Evolutionary conservation across 2,329 filamentous ascomycete genomes (phyloP).

Genomic region (Phaeosphaeria sp.): DNA sequence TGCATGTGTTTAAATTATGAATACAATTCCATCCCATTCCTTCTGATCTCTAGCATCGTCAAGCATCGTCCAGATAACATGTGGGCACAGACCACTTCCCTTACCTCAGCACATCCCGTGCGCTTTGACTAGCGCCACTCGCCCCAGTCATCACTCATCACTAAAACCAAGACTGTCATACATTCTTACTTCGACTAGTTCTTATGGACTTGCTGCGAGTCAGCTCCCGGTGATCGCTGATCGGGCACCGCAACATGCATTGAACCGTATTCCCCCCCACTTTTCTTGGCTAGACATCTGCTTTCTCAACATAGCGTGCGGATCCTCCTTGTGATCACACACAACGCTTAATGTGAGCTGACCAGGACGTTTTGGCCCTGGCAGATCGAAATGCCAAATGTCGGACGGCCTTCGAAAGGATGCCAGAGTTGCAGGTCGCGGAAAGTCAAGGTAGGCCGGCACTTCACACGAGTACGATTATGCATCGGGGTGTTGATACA

Average conservation of each 20-base stretch:
- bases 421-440: conserved; percentile 33
- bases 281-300: neutral
- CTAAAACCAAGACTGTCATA: no score
- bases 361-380: neutral
- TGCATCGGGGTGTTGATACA: neutral
- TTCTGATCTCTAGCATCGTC: no score
- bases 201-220: neutral
- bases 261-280: neutral
- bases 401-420: conserved; percentile 32
- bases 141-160: neutral
- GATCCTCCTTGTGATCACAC: neutral
- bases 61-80: neutral
- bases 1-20: no score
- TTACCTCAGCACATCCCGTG: neutral
- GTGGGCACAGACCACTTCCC: neutral
- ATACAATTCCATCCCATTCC: neutral
- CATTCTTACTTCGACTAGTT: neutral
- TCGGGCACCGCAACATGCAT: neutral
- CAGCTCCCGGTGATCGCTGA: neutral
- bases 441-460: conserved; percentile 24
- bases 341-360: neutral
- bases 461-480: neutral
- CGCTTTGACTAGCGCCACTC: neutral
- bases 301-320: neutral
- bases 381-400: conserved; percentile 24